Evolutionary conservation across 75 land plant species (phyloP).

Genomic region (Pinus tabuliformis): DNA sequence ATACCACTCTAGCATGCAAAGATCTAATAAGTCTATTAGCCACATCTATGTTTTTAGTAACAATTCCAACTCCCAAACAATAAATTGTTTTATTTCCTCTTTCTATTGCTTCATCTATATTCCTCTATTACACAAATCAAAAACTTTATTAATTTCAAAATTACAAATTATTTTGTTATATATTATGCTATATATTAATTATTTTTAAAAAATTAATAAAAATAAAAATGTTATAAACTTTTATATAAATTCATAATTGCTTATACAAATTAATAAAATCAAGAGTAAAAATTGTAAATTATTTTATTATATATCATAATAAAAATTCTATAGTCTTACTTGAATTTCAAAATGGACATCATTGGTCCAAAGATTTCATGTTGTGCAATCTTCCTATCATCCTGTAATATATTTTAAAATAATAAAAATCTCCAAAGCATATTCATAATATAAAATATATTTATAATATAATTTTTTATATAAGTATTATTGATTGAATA

Average conservation of each 20-base stretch:
- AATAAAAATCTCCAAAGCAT: background rate
- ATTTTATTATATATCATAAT: too few species aligned
- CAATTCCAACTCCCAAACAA: slow-evolving; percentile 69
- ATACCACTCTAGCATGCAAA: slow-evolving; percentile 56
- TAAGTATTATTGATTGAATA: too few species aligned
- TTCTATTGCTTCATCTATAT: slow-evolving; percentile 59
- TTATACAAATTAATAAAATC: too few species aligned
- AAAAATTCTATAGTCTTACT: slow-evolving; percentile 26
- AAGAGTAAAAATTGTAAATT: too few species aligned
- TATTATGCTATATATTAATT: too few species aligned
- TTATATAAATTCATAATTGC: too few species aligned
- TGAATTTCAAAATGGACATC: slow-evolving; percentile 77
- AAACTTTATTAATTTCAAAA: too few species aligned
- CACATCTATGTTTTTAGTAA: slow-evolving; percentile 57
- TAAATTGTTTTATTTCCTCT: slow-evolving; percentile 60
- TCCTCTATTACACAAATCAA: slow-evolving; percentile 22
- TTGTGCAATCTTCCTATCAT: slow-evolving; percentile 64
- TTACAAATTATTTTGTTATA: too few species aligned
- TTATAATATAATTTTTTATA: background rate
- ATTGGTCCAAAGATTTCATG: slow-evolving; percentile 97
- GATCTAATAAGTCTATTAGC: slow-evolving; percentile 69
- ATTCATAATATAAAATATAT: background rate
- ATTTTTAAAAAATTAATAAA: too few species aligned
- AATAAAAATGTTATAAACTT: too few species aligned
- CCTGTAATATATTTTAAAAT: slow-evolving; percentile 27